These are phyloP conservation scores for Penicillium egyptiacum DNA, from an alignment of 495 filamentous ascomycete genomes.

Conservation along the genomic window DNA sequence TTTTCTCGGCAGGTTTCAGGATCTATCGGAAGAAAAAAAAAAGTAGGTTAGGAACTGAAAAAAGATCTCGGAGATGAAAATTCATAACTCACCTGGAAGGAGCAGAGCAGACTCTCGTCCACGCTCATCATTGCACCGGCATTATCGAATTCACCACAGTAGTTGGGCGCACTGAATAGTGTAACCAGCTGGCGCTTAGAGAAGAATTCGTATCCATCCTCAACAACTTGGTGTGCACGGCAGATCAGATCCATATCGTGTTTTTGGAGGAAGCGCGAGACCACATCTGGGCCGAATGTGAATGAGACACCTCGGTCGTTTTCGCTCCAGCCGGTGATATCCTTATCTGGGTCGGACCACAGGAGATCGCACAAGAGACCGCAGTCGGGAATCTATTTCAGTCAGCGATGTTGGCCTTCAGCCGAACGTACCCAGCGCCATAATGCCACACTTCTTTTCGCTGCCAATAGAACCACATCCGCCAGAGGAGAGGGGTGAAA, in stretches of 20 bases:
- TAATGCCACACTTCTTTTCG: conserved; percentile 15
- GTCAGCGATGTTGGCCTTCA: conserved; percentile 53
- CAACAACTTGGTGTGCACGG: conserved; percentile 97
- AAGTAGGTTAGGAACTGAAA: conserved; percentile 10
- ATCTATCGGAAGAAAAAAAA: conserved; percentile 58
- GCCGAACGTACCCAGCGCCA: conserved; percentile 39
- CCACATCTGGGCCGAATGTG: conserved; percentile 98
- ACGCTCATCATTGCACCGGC: conserved; percentile 99
- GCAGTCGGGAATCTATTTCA: conserved; percentile 88
- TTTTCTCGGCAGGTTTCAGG: conserved; percentile 99
- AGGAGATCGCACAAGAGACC: conserved; percentile 95
- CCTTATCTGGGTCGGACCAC: conserved; percentile 99
- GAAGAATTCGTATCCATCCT: conserved; percentile 99
- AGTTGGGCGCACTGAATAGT: conserved; percentile 97
- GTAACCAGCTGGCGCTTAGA: conserved; percentile 97
- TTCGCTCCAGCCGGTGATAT: conserved; percentile 99
- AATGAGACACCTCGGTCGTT: conserved; percentile 98
- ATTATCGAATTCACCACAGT: conserved; percentile 99
- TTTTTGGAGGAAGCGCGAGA: conserved; percentile 97
- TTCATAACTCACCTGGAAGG: conserved; percentile 76
- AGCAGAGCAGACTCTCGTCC: conserved; percentile 97
- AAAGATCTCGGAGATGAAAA: not conserved
- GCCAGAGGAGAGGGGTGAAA: conserved; percentile 3
- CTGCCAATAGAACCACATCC: conserved; percentile 5
- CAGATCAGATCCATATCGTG: conserved; percentile 99